These are phyloP conservation scores for Priceomyces melissophilus DNA, from an alignment of 805 yeast genomes.

Conservation along the genomic window DNA sequence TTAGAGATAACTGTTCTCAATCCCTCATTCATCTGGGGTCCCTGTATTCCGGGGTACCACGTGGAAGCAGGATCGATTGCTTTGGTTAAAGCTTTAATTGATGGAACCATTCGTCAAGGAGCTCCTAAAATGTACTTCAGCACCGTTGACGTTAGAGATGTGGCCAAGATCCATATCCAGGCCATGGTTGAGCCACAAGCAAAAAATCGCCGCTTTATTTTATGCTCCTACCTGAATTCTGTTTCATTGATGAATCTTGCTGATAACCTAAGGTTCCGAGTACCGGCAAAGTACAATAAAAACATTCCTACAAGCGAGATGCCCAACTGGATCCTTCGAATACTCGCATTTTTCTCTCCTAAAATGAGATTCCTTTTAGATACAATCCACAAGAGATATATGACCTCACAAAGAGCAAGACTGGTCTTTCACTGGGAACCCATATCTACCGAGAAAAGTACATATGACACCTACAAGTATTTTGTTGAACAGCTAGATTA, in stretches of 20 bases:
- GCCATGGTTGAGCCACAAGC: background rate
- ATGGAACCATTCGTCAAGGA: background rate
- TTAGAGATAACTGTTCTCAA: background rate
- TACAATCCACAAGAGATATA: background rate
- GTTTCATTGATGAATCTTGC: conserved; percentile 1
- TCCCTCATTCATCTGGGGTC: background rate
- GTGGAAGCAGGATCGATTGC: background rate
- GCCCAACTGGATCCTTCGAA: background rate
- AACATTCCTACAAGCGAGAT: background rate
- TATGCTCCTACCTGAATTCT: conserved; percentile 1
- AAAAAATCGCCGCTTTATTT: background rate
- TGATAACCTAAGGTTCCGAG: background rate
- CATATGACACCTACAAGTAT: background rate
- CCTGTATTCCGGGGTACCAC: background rate
- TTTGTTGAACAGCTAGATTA: background rate
- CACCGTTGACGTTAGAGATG: background rate
- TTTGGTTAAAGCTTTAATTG: background rate
- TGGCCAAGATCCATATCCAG: background rate
- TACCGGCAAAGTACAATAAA: background rate
- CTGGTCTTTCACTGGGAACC: background rate
- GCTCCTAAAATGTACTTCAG: background rate
- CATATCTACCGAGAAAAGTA: background rate
- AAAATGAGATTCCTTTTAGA: background rate
- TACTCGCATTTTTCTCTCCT: background rate
- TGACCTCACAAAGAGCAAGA: background rate